These are phyloP conservation scores for Aegle marmelos DNA, from an alignment of 345 rosid species.

Conservation along the genomic window DNA sequence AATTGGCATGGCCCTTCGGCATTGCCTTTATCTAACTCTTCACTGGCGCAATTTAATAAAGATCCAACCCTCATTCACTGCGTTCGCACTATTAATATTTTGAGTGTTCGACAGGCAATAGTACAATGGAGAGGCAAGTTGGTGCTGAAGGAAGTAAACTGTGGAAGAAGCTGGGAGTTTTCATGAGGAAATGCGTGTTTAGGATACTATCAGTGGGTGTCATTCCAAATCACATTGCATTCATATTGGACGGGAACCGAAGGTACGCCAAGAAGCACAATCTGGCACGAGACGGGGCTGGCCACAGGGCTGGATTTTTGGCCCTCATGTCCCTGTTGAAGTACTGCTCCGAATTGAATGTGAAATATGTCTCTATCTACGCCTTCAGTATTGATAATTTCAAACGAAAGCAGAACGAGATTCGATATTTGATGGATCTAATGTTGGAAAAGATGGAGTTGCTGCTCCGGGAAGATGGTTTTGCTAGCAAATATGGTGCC, in stretches of 20 bases:
- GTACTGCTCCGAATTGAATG: slow-evolving; percentile 69
- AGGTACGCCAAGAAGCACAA: slow-evolving; percentile 45
- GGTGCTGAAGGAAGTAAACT: slow-evolving; percentile 16
- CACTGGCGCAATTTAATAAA: neutral
- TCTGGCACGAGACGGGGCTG: slow-evolving; percentile 35
- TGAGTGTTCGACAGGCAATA: neutral
- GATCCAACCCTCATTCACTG: neutral
- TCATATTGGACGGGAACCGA: slow-evolving; percentile 73
- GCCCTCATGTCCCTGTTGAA: slow-evolving; percentile 51
- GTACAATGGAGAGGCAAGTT: slow-evolving; percentile 8
- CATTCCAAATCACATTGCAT: slow-evolving; percentile 55
- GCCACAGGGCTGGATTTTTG: slow-evolving; percentile 60
- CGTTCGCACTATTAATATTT: neutral
- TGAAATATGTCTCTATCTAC: slow-evolving; percentile 55
- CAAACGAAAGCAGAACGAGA: slow-evolving; percentile 54
- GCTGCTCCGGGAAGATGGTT: slow-evolving; percentile 52
- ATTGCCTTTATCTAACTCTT: neutral
- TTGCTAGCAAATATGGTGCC: slow-evolving; percentile 47
- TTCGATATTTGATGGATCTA: slow-evolving; percentile 60
- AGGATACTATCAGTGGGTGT: slow-evolving; percentile 46
- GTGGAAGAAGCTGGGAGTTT: slow-evolving; percentile 16
- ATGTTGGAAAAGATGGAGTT: slow-evolving; percentile 63
- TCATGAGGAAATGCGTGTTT: slow-evolving; percentile 44
- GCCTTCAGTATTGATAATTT: slow-evolving; percentile 79
- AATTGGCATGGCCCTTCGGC: slow-evolving; percentile 22